Conservation (phyloP, 2,329 filamentous ascomycete species). For the Fusarium burgessii region DNA sequence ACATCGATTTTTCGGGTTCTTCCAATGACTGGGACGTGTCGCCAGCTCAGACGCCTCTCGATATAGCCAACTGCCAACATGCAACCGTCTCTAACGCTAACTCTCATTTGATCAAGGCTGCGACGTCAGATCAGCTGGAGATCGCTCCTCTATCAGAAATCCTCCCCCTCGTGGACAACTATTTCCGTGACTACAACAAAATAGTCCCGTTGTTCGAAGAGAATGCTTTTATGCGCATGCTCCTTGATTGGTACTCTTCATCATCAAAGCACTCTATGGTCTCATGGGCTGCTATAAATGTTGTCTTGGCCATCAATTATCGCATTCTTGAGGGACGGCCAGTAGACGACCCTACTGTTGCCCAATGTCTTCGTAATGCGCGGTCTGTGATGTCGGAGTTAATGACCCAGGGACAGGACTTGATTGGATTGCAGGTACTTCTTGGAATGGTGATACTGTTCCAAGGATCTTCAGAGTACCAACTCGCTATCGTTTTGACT, state of each 20-base stretch:
- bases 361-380: conserved; percentile 48
- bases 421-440: conserved; percentile 51
- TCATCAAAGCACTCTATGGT: conserved; percentile 33
- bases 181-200: conserved; percentile 36
- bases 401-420: conserved; percentile 47
- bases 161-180: conserved; percentile 35
- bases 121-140: conserved; percentile 13
- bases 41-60: not conserved
- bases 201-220: conserved; percentile 52
- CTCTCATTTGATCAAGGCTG: not conserved
- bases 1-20: not conserved
- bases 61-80: not conserved
- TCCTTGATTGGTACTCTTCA: conserved; percentile 50
- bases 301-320: conserved; percentile 51
- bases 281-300: conserved; percentile 52
- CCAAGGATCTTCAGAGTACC: conserved; percentile 49
- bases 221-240: conserved; percentile 49
- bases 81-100: not conserved
- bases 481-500: conserved; percentile 49
- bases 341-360: conserved; percentile 30
- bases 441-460: conserved; percentile 52
- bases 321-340: conserved; percentile 36
- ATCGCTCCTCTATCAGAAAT: conserved; percentile 35
- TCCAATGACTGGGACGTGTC: not conserved
- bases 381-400: conserved; percentile 50